Evolutionary conservation across 768 basidiomycete genomes (phyloP).

Genomic region (Harrya chromipes): DNA sequence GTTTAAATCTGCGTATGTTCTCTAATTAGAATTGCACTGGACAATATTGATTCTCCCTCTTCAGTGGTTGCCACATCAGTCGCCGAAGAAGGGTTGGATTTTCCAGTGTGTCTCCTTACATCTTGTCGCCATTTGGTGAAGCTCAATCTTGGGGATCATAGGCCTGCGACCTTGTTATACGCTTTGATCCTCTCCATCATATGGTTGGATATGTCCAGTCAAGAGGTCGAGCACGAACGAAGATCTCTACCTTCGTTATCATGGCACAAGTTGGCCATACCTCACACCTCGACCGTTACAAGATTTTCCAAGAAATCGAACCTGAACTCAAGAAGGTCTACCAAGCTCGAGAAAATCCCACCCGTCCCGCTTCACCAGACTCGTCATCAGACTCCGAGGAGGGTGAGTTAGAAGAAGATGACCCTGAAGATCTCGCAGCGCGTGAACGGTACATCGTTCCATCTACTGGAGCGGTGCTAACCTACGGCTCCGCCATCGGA

Average conservation of each 20-base stretch:
- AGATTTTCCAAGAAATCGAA: conserved; percentile 56
- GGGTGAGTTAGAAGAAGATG: conserved; percentile 42
- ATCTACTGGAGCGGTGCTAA: conserved; percentile 73
- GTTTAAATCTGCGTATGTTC: conserved; percentile 62
- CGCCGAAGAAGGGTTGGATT: conserved; percentile 91
- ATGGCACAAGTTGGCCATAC: conserved; percentile 69
- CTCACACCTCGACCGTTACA: conserved; percentile 56
- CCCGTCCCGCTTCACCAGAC: conserved; percentile 28
- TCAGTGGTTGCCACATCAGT: conserved; percentile 81
- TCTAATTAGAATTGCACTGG: neutral
- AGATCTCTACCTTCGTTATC: conserved; percentile 72
- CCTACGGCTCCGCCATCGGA: conserved; percentile 70
- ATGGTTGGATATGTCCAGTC: conserved; percentile 90
- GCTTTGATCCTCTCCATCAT: conserved; percentile 79
- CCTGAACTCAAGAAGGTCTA: conserved; percentile 62
- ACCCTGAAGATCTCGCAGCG: conserved; percentile 54
- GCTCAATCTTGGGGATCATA: conserved; percentile 26
- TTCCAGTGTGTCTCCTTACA: conserved; percentile 52
- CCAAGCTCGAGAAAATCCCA: conserved; percentile 44
- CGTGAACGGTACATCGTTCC: conserved; percentile 75
- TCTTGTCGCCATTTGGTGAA: neutral
- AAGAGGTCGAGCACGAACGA: conserved; percentile 78
- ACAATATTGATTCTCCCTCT: neutral
- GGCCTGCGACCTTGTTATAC: conserved; percentile 84
- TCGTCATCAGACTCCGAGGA: conserved; percentile 26